Base-by-base conservation (phyloP, 148 eudicot genomes). In the Rhododendron henanense region DNA sequence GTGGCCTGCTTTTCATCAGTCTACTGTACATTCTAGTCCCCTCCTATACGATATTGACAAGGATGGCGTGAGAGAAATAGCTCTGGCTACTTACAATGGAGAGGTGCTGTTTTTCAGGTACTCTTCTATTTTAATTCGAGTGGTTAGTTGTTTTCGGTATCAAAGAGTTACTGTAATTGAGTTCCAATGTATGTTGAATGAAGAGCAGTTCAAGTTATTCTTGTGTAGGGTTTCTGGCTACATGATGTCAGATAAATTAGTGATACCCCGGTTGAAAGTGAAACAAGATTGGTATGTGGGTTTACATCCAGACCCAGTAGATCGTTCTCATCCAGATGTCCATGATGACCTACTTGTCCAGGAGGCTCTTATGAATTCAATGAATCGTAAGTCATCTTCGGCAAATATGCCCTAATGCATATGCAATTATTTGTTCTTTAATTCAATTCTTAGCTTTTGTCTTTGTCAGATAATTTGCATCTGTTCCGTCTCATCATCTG, bases 1-100 rank as follows among this genome's bases (percentile, higher is more conserved):
- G 37, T 97, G 98, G 99, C 99, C 99, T 87, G 99, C 98, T 89
- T 97, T 91, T 91, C 99, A 97, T 87, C 98, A 97, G 91, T 97
- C 99, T 47, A 95, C 94, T 87, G 97, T 95, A 83, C 99, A 97
- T 91, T 90, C 99, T 78, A 97, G 98, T 90, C 99, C 99, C 81
- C 97, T 97, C 59, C 91, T 97, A 41, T 95, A 93, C 87, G 99
- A 97, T 87, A 94, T 97, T 91, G 98, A 97, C 91, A 97, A 95
- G 92, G 99, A 97, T 89, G 99, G 99, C 63, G 94, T 91, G 83
- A 92, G 99, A 91, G 99, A 97, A 91, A 93, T 97, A 87, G 98
- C 95, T 80, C 89, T 97, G 91, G 99, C 94, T 86, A 97, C 98
- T 23, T 95, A 95, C 90, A 94, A 97, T 84, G 99, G 99, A 3